Evolutionary conservation across 2,329 filamentous ascomycete genomes (phyloP).

Genomic region (Verticillium nubilum): DNA sequence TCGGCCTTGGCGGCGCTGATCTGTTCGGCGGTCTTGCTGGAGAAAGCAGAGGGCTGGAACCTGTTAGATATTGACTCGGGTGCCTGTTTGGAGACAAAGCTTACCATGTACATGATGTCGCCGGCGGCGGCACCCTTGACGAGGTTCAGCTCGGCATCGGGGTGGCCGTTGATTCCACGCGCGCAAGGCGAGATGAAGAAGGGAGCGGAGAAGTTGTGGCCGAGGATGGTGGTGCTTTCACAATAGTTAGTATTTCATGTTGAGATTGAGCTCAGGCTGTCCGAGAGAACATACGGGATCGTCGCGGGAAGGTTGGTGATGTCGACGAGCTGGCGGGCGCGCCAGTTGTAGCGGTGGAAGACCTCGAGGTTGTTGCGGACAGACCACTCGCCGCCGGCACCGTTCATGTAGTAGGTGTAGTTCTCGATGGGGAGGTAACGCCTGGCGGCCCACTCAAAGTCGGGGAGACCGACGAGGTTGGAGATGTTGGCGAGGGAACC

Average conservation of each 20-base stretch:
- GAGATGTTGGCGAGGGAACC: conserved; percentile 35
- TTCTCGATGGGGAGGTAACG: conserved; percentile 38
- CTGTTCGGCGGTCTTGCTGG: conserved; percentile 27
- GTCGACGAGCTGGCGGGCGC: conserved; percentile 44
- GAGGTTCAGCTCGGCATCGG: conserved; percentile 42
- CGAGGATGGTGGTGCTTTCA: conserved; percentile 40
- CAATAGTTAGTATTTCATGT: conserved; percentile 1
- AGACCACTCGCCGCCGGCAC: conserved; percentile 48
- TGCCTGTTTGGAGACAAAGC: neutral
- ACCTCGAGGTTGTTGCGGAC: conserved; percentile 54
- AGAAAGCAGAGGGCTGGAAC: conserved; percentile 25
- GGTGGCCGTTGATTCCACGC: conserved; percentile 36
- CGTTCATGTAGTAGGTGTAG: conserved; percentile 54
- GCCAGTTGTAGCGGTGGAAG: conserved; percentile 41
- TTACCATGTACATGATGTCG: conserved; percentile 44
- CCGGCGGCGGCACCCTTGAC: conserved; percentile 41
- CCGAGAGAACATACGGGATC: conserved; percentile 20
- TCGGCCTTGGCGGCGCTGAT: conserved; percentile 28
- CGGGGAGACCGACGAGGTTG: conserved; percentile 41
- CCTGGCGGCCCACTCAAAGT: conserved; percentile 49
- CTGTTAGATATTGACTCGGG: neutral
- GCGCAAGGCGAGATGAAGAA: conserved; percentile 50
- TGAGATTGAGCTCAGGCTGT: neutral
- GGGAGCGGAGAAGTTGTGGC: conserved; percentile 47
- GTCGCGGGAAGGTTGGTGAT: conserved; percentile 36